Evolutionary conservation across 2,329 filamentous ascomycete species (phyloP), one percentile per base, ranked within the genome.

Genomic region (Atkinsonella texensis): DNA sequence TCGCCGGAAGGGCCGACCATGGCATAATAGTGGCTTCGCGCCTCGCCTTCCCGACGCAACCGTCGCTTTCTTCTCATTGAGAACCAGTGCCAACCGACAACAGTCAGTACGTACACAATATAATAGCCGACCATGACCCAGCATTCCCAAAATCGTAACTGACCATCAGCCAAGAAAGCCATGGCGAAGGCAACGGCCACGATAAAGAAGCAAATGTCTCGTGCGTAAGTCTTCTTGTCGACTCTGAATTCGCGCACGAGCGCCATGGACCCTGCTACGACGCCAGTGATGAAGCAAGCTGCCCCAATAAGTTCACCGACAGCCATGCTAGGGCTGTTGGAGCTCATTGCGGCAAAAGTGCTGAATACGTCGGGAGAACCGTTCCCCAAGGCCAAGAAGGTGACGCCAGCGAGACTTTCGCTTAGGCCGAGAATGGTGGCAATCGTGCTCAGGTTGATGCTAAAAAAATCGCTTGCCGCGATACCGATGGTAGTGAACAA

Each of bases 301-400:
- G 93, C 93, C 35, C 93, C 93, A 50, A 98, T 89, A 48, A 98
- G 75, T 70, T 98, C 93, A 45, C 93, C 93, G 41, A 98, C 83
- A 1, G 93, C 93, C 75, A 98, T 80, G 71, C 90, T 94, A n/a
- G 91, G 91, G 65, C 90, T 96, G 63, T 97, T 89, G 23, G 90
- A 95, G 62, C 84, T 84, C 89, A 98, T 97, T 59, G 93, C 94
- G 15, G 93, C 93, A 70, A 98, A 97, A 2, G 93, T 98, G 58
- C 90, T 96, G 68, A 98, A 98, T 45, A 98, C 90, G 68, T 98
- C 93, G 2, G 93, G 93, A 55, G 91, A 97, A 49, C 93, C 93
- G 72, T 98, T 98, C 57, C 93, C 93, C 68, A 98, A 94, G 9
- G 93, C 93, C 49, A 98, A 72, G 62, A 98, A 95, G 0, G 93